Base-by-base conservation (phyloP, 805 yeast species). In the Hemisphaericaspora nanyangensis region DNA sequence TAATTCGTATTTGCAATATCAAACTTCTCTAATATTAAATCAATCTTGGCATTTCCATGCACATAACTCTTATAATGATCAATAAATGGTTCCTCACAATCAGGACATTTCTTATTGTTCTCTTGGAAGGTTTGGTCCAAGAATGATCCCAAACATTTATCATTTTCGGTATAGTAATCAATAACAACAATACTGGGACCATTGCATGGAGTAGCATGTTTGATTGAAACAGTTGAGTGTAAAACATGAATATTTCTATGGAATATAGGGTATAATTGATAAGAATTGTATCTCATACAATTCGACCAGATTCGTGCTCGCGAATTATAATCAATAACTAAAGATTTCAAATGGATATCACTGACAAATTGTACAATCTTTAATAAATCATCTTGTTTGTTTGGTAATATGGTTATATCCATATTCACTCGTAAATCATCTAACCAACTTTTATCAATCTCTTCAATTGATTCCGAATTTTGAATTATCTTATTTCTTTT, bases 91-190 rank as follows among this genome's bases (percentile, higher is more conserved):
- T 82, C 79, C 0, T 85, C 88, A 63, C 98, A 93, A 44, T 88
- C 96, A 0, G 80, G 72, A 56, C 99, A 93, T 0, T 68, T 61
- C 37, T 72, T 77, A 17, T 71, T 63, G 1, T 87, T 80, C n/a
- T 85, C 82, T 5, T 75, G 65, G 42, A 88, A 82, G 28, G 81
- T 70, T 39, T 82, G 85, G 52, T 95, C 97, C 31, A 93, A 78
- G 49, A 82, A 88, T 51, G 85, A 86, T 1, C 99, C 99, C 31
- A 95, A 61, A 7, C 95, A 82, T 54, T 85, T 82, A 57, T 95
- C 99, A 42, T 82, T 85, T 35, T 88, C 96, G 68, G 95, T 80
- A 56, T 91, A 93, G 54, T 74, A 95, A 45, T 90, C 96, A 35
- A 90, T 82, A 1, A 81, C 78, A 25, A 86, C 79, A n/a, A 80